These are phyloP conservation scores for Hamamelis virginiana DNA, from an alignment of 164 flowering plant genomes.

Conservation along the genomic window DNA sequence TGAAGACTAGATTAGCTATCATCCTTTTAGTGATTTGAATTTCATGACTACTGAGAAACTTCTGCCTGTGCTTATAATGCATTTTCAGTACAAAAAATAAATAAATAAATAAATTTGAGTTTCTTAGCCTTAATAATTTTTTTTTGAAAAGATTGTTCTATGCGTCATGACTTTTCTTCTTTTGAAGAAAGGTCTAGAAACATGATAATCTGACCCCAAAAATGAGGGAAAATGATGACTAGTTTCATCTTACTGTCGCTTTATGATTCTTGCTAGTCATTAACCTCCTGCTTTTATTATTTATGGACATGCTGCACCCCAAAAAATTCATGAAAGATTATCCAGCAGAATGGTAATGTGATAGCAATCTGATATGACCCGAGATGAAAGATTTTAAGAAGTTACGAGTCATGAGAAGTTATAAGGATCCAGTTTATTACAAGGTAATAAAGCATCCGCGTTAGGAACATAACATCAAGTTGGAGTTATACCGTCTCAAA, in stretches of 20 bases:
- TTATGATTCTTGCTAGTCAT: slow-evolving; percentile 8
- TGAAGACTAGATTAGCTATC: neutral
- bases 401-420: slow-evolving; percentile 26
- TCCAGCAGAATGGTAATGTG: slow-evolving; percentile 29
- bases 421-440: slow-evolving; percentile 19
- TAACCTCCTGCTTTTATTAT: slow-evolving; percentile 20
- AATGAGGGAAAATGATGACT: neutral
- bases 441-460: slow-evolving; percentile 24
- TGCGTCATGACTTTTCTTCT: neutral
- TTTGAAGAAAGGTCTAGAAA: neutral
- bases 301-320: slow-evolving; percentile 17
- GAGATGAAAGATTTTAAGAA: slow-evolving; percentile 24
- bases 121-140: neutral
- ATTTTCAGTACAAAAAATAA: neutral
- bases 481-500: slow-evolving; percentile 4
- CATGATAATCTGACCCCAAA: neutral
- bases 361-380: slow-evolving; percentile 26
- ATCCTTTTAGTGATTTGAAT: neutral
- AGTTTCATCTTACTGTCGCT: slow-evolving; percentile 13
- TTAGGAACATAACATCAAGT: slow-evolving; percentile 10
- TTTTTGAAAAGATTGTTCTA: neutral
- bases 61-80: neutral
- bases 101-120: neutral
- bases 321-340: slow-evolving; percentile 23
- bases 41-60: neutral